Conservation (phyloP, 2,329 filamentous ascomycete genomes). For the Fusarium protoensiforme region DNA sequence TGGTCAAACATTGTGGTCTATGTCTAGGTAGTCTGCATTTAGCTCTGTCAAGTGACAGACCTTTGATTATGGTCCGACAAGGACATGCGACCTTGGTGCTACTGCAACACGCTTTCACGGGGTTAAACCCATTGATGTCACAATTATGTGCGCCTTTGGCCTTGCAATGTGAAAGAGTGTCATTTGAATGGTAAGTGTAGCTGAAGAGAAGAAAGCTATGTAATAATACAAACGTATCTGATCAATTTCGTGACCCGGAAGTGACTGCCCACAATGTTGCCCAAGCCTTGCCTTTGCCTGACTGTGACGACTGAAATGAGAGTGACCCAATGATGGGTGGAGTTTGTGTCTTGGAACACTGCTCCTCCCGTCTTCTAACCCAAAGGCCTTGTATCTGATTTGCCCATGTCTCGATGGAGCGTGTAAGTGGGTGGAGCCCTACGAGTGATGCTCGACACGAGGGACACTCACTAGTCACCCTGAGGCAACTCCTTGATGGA, state of each 20-base stretch:
- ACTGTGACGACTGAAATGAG: conserved; percentile 12
- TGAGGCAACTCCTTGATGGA: conserved; percentile 11
- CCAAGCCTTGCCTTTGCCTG: background rate
- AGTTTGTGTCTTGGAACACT: background rate
- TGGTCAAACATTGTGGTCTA: too few relatives aligned
- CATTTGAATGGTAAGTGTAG: conserved; percentile 7
- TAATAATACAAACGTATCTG: conserved; percentile 33
- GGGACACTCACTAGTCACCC: background rate
- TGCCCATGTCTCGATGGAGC: background rate
- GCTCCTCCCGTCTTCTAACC: background rate
- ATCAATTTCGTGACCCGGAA: conserved; percentile 4
- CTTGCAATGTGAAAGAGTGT: background rate
- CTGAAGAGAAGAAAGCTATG: background rate
- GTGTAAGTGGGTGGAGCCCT: background rate
- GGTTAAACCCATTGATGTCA: background rate
- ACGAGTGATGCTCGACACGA: background rate
- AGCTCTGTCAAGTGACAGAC: background rate
- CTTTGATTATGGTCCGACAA: background rate
- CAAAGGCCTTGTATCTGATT: background rate
- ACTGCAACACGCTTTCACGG: background rate
- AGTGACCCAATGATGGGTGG: conserved; percentile 8
- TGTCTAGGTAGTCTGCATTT: background rate
- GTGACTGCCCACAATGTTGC: background rate
- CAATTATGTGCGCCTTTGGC: background rate
- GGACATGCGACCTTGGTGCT: background rate